Base-by-base conservation (phyloP, 768 basidiomycete species). In the Auriscalpium microsporum region DNA sequence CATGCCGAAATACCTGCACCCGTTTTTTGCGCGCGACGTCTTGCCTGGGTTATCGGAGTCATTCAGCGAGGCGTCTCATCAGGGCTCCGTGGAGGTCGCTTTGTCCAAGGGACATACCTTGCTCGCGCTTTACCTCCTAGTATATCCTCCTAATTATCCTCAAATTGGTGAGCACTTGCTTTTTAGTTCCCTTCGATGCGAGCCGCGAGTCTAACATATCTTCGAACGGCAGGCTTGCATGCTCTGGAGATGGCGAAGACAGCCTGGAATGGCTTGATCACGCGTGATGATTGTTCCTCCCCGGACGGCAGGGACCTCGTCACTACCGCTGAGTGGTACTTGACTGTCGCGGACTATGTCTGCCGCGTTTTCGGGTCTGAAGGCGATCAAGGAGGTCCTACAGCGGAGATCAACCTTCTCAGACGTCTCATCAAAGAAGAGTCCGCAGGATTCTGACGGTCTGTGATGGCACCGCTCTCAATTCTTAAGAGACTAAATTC, bases 91-190 rank as follows among this genome's bases (percentile, higher is more conserved):
- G 60, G 68, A 70, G 10, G 57, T 67, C 13, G 87, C 88, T 0
- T 63, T 84, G 19, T 63, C 74, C 35, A 67, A 71, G 10, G 88
- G 90, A 13, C 62, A 75, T 38, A 77, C 78, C 1, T 69, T 90
- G 13, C 70, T 89, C 17, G 83, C 83, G 1, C 68, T 87, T 8
- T 92, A 91, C 66, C 63, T 77, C 10, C 64, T 86, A 52, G 72
- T 90, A 47, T 92, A 92, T 62, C 87, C 90, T 1, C 71, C 69
- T 2, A 84, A 86, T 63, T 90, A 89, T 67, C 90, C 89, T n/a
- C 86, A 90, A 60, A 87, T 84, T 23, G 90, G 90, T 87, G 53
- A 59, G 78, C 66, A 35, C 11, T 14, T 8, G 21, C 21, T 52
- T 23, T 19, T 8, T 58, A 16, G 33, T 33, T 38, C 9, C 37